Conservation (phyloP, 1,139 yeast species). For the Diutina neorugosa region DNA sequence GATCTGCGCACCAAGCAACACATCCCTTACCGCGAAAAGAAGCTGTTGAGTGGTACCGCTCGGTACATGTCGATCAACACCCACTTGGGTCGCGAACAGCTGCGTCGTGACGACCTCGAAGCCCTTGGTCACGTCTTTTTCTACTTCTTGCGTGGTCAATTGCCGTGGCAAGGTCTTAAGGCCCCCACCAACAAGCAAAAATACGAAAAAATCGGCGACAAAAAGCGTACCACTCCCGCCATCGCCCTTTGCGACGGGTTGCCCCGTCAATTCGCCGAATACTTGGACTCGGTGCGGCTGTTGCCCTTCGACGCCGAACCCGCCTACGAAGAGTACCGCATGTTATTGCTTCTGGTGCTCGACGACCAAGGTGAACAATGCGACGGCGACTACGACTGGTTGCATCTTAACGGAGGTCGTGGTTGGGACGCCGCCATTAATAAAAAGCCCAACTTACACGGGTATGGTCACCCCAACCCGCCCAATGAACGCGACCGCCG, state of each 20-base stretch:
- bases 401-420: conserved; percentile 79
- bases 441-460: conserved; percentile 83
- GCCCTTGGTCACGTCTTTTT: conserved; percentile 92
- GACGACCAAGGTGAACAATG: conserved; percentile 59
- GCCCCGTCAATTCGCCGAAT: conserved; percentile 81
- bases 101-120: conserved; percentile 91
- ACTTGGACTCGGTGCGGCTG: conserved; percentile 71
- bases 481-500: conserved; percentile 44
- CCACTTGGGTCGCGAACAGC: conserved; percentile 93
- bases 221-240: conserved; percentile 78
- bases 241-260: conserved; percentile 68
- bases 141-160: conserved; percentile 83
- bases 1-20: conserved; percentile 93
- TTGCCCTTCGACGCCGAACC: conserved; percentile 89
- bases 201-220: conserved; percentile 93
- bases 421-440: conserved; percentile 84
- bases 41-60: conserved; percentile 91
- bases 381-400: conserved; percentile 92
- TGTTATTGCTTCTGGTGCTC: conserved; percentile 63
- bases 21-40: conserved; percentile 92
- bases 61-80: conserved; percentile 97
- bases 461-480: conserved; percentile 62
- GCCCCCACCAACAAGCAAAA: conserved; percentile 97
- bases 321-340: conserved; percentile 77
- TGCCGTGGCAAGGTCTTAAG: conserved; percentile 98